phyloP scores from a whole-genome alignment of 2,329 filamentous ascomycete genomes.

The Botrytis sinoallii region DNA sequence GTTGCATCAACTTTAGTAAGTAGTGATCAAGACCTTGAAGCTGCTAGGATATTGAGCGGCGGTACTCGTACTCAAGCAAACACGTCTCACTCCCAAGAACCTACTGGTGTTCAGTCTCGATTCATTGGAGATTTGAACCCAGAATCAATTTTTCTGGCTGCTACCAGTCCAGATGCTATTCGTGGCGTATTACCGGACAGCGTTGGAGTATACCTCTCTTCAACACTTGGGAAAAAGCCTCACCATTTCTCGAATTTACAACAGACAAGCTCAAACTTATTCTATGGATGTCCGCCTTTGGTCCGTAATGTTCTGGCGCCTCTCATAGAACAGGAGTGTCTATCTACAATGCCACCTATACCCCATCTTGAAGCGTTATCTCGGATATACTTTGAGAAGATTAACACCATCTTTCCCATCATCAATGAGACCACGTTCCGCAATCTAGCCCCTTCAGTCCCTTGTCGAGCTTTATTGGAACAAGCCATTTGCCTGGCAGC shows the following conservation, averaged over 20 bases:
- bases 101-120: conserved; percentile 35
- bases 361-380: conserved; percentile 47
- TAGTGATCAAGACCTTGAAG: conserved; percentile 19
- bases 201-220: conserved; percentile 53
- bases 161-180: conserved; percentile 43
- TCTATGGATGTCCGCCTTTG: conserved; percentile 25
- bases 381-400: conserved; percentile 39
- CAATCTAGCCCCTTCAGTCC: conserved; percentile 38
- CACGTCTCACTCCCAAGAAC: not conserved
- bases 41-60: conserved; percentile 19
- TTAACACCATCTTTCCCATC: conserved; percentile 36
- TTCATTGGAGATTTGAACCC: conserved; percentile 60
- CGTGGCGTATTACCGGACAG: conserved; percentile 47
- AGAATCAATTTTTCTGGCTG: conserved; percentile 58
- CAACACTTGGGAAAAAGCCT: conserved; percentile 12
- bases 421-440: conserved; percentile 29
- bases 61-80: conserved; percentile 10
- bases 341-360: conserved; percentile 48
- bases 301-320: conserved; percentile 28
- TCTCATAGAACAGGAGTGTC: conserved; percentile 32
- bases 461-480: conserved; percentile 44
- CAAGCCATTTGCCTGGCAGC: conserved; percentile 57
- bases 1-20: conserved; percentile 6
- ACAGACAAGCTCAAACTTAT: conserved; percentile 23
- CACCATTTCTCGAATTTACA: conserved; percentile 6